Percentiles rank a stretch among this genome's conserved stretches.
Evolutionary conservation across 2,329 filamentous ascomycete species (phyloP).

Genomic region (Cordyceps farinosa): DNA sequence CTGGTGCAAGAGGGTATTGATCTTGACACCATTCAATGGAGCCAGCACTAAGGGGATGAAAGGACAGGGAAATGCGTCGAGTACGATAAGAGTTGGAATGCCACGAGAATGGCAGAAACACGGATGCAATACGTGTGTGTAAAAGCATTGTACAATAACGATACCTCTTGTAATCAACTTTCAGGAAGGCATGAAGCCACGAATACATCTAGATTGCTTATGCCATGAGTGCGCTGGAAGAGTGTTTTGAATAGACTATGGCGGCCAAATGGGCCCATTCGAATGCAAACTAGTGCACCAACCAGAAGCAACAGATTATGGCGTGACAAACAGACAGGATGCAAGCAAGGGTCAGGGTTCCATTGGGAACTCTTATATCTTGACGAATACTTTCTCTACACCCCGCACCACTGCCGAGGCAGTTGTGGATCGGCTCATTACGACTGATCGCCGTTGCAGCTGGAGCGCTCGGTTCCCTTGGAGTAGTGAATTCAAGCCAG

Average conservation of each 20-base stretch:
- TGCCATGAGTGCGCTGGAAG: not conserved
- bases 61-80: conserved; percentile 7
- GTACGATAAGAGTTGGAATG: conserved; percentile 13
- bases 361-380: too few species aligned
- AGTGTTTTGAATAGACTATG: not conserved
- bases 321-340: too few species aligned
- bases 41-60: conserved; percentile 67
- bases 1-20: conserved; percentile 96
- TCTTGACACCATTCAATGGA: conserved; percentile 96
- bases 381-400: not conserved
- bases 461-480: not conserved
- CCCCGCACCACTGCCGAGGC: not conserved
- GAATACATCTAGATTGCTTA: not conserved
- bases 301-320: not conserved
- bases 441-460: not conserved
- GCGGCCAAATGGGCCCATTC: not conserved
- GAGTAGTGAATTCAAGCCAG: too few species aligned
- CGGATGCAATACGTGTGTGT: conserved; percentile 26
- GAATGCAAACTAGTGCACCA: not conserved
- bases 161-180: conserved; percentile 22
- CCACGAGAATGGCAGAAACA: conserved; percentile 21
- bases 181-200: conserved; percentile 9
- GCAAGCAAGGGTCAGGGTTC: too few species aligned
- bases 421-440: not conserved
- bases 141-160: conserved; percentile 30